Percentiles rank a stretch among this genome's conserved stretches.
These are phyloP conservation scores for Ceratobasidium sp. DNA, from an alignment of 1,284 basidiomycete species.

Conservation along the genomic window DNA sequence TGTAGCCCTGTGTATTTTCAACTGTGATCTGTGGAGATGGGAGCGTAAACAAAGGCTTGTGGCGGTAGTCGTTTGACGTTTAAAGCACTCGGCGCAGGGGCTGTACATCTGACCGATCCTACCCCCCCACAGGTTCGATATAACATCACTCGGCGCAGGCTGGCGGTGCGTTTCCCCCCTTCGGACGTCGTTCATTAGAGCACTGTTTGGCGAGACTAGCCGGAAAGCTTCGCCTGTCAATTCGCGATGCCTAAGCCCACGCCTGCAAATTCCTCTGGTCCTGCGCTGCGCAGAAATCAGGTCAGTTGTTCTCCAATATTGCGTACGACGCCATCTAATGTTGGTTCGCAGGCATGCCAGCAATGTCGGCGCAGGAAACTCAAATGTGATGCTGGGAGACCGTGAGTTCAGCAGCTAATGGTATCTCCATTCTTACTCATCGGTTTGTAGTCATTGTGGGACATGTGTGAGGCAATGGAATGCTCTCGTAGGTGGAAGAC, in stretches of 20 bases:
- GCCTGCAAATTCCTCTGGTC: constrained; percentile 58
- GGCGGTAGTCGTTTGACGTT: constrained; percentile 5
- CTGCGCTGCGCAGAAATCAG: constrained; percentile 81
- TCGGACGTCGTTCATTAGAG: constrained; percentile 1
- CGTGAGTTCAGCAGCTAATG: constrained; percentile 35
- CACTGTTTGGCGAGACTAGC: not conserved
- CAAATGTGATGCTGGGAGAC: constrained; percentile 58
- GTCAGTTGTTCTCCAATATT: constrained; percentile 49
- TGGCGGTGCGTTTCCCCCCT: constrained; percentile 21
- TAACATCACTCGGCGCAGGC: not conserved
- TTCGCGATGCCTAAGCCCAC: constrained; percentile 71
- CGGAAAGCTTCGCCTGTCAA: not conserved
- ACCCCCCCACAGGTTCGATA: constrained; percentile 20
- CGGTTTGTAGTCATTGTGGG: constrained; percentile 64
- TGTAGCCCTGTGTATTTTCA: constrained; percentile 20
- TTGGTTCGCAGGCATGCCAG: constrained; percentile 70
- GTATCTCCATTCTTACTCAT: constrained; percentile 42
- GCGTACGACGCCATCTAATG: not conserved
- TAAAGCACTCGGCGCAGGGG: constrained; percentile 27
- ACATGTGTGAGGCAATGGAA: constrained; percentile 76
- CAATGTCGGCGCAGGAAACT: constrained; percentile 83
- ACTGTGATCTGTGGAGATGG: constrained; percentile 10
- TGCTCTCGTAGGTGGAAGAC: constrained; percentile 17
- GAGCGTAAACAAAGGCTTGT: constrained; percentile 35
- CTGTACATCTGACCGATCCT: constrained; percentile 40